Base-by-base conservation (phyloP, 805 yeast species). In the Metschnikowia reukaufii region DNA sequence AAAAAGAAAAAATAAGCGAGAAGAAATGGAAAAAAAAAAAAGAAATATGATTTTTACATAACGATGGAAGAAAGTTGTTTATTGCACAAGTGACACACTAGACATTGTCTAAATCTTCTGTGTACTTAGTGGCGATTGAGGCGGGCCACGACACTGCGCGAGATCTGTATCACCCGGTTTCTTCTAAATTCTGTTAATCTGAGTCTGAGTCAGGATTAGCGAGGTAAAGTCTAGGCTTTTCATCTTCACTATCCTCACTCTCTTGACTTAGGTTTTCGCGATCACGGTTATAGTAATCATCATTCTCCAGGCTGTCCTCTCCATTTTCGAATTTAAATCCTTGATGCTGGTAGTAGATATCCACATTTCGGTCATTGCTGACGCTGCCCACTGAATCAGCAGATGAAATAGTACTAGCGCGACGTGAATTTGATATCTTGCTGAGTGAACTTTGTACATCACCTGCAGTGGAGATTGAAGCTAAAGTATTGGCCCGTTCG, bases 191-290 rank as follows among this genome's bases (percentile, higher is more conserved):
- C 5, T 12, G 23, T 42, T 50, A 70, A 2, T 70, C 76, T 45
- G 70, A 68, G 33, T 75, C 49, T 16, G 52, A 23, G 49, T 72
- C 87, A 0, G 87, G 87, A 49, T 82, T 82, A 16, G 84, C 86
- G 41, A 82, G 71, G 38, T 70, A 76, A 47, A 82, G 64, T 19
- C 73, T 69, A 56, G 79, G 77, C 19, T 63, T 61, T 16, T 70
- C 73, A 27, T 63, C 67, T 6, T 63, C 61, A 5, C 63, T 68
- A 10, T 68, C 63, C 9, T 56, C 61, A 21, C 57, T 56, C 12
- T 51, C 49, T 18, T 52, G 47, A 36, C 39, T 42, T 9, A 52
- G 45, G 6, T 33, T 45, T 7, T 34, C 55, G 29, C 45, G 49
- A 17, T 35, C 43, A 1, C 50, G 50, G 16, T 38, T 29, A 7